Percentiles rank a stretch among this genome's conserved stretches.
Conservation (phyloP, 345 rosid species). For the Sonneratia caseolaris region DNA sequence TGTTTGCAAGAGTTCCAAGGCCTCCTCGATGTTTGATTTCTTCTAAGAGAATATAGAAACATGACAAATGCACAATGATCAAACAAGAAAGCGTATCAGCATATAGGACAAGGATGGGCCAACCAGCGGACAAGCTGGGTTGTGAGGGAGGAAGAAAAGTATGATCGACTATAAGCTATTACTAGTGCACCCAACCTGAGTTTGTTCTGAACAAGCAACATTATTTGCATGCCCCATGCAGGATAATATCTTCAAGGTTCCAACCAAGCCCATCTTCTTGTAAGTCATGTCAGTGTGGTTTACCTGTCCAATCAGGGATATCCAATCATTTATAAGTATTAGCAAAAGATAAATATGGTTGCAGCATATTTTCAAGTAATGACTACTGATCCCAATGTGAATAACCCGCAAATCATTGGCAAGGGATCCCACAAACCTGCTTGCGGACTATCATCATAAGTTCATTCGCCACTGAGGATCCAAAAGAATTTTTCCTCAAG, state of each 20-base stretch:
- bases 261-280: constrained; percentile 82
- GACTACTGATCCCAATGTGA: not conserved
- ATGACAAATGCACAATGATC: not conserved
- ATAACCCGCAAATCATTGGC: not conserved
- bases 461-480: constrained; percentile 64
- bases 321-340: not conserved
- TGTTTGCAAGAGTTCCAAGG: constrained; percentile 63
- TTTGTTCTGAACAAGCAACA: constrained; percentile 25
- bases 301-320: constrained; percentile 31
- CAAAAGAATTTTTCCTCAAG: constrained; percentile 26
- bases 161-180: not conserved
- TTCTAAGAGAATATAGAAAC: constrained; percentile 16
- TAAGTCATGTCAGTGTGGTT: constrained; percentile 66
- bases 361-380: not conserved
- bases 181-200: constrained; percentile 33
- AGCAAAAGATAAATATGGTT: not conserved
- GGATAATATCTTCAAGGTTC: constrained; percentile 59
- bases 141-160: not conserved
- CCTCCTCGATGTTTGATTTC: constrained; percentile 60
- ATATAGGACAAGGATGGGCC: not conserved
- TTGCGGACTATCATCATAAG: constrained; percentile 68
- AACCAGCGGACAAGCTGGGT: not conserved
- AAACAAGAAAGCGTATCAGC: not conserved
- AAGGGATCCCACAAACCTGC: constrained; percentile 38
- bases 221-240: constrained; percentile 44